phyloP scores from a whole-genome alignment of 2,329 filamentous ascomycete species.

The Cladophialophora chaetospira region DNA sequence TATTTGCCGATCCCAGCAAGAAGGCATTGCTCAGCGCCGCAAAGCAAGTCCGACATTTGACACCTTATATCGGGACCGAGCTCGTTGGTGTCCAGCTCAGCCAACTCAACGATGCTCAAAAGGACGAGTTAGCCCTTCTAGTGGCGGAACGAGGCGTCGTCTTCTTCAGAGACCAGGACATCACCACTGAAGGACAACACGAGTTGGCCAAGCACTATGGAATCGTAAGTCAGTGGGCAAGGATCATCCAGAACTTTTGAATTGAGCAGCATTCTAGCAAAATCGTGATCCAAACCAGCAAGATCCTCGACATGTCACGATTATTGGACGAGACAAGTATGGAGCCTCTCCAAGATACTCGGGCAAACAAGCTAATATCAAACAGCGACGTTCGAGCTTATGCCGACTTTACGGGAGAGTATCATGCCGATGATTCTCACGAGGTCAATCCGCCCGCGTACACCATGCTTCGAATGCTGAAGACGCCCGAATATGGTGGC shows the following conservation, averaged over 20 bases:
- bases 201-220: slow-evolving; percentile 28
- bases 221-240: slow-evolving; percentile 8
- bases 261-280: slow-evolving; percentile 15
- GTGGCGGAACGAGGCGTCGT: slow-evolving; percentile 58
- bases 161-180: slow-evolving; percentile 30
- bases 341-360: not conserved
- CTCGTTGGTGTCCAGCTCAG: slow-evolving; percentile 51
- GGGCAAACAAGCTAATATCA: not conserved
- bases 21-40: slow-evolving; percentile 42
- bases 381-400: slow-evolving; percentile 29
- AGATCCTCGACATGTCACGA: slow-evolving; percentile 34
- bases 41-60: slow-evolving; percentile 47
- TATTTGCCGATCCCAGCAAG: slow-evolving; percentile 45
- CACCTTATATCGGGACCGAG: slow-evolving; percentile 46
- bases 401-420: slow-evolving; percentile 27
- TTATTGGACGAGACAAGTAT: slow-evolving; percentile 33
- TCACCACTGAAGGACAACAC: slow-evolving; percentile 28
- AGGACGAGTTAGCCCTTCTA: slow-evolving; percentile 60
- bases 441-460: slow-evolving; percentile 34
- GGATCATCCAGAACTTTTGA: not conserved
- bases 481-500: slow-evolving; percentile 29
- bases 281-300: slow-evolving; percentile 33
- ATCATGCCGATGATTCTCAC: slow-evolving; percentile 33
- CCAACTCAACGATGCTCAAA: slow-evolving; percentile 49
- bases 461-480: slow-evolving; percentile 31